Evolutionary conservation across 768 basidiomycete species (phyloP).

Genomic region (Strobilomyces echinocephalus): DNA sequence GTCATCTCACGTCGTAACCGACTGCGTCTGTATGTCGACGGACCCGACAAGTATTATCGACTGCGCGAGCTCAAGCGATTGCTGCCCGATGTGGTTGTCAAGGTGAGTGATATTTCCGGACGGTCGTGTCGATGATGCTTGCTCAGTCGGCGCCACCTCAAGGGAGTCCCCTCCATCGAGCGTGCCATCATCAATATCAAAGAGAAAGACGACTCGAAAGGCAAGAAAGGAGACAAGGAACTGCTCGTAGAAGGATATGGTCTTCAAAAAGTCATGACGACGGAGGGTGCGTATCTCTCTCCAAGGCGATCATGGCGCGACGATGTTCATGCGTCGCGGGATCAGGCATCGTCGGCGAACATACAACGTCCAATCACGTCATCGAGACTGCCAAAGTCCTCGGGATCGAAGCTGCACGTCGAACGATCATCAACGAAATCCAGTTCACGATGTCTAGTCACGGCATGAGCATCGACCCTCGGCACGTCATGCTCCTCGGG

Average conservation of each 20-base stretch:
- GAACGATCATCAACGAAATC: constrained; percentile 94
- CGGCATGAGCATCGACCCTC: constrained; percentile 97
- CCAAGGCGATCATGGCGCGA: not conserved
- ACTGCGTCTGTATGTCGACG: constrained; percentile 75
- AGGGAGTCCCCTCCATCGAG: constrained; percentile 85
- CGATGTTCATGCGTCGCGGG: not conserved
- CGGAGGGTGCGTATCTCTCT: constrained; percentile 61
- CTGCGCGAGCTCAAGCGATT: constrained; percentile 83
- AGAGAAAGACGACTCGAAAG: constrained; percentile 73
- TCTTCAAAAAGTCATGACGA: constrained; percentile 93
- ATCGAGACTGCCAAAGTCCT: constrained; percentile 93
- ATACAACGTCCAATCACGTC: constrained; percentile 94
- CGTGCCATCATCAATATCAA: constrained; percentile 96
- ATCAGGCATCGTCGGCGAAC: constrained; percentile 84
- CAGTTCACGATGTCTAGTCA: constrained; percentile 96
- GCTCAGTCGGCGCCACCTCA: not conserved
- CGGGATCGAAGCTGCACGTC: constrained; percentile 95
- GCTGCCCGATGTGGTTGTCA: constrained; percentile 84
- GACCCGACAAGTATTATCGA: constrained; percentile 73
- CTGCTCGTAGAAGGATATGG: constrained; percentile 97
- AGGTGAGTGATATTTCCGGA: constrained; percentile 52
- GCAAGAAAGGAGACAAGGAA: constrained; percentile 85
- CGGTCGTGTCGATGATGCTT: not conserved
- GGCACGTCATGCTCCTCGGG: constrained; percentile 96
- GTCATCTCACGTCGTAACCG: constrained; percentile 71